Evolutionary conservation across 2,329 filamentous ascomycete genomes (phyloP).

Genomic region (Penicillium hordei): DNA sequence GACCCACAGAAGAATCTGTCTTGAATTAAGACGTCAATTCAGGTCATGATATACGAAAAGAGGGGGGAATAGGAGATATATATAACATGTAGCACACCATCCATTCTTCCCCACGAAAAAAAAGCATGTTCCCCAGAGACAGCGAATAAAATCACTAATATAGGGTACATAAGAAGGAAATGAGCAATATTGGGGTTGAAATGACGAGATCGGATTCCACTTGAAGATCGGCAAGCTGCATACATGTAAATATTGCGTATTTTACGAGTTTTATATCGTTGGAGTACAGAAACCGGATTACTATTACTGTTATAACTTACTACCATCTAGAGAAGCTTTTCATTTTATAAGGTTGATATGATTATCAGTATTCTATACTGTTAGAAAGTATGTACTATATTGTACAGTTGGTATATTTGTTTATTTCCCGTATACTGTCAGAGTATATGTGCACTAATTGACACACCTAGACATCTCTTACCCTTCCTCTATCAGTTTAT

Average conservation of each 20-base stretch:
- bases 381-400: background rate
- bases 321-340: background rate
- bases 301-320: background rate
- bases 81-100: background rate
- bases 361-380: background rate
- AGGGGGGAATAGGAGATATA: background rate
- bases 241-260: background rate
- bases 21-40: background rate
- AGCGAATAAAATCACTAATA: background rate
- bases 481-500: constrained; percentile 4
- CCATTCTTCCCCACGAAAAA: background rate
- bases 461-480: background rate
- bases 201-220: background rate
- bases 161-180: background rate
- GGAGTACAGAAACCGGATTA: background rate
- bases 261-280: background rate
- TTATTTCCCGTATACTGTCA: background rate
- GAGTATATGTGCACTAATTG: background rate
- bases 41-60: background rate
- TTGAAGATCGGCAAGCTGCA: background rate
- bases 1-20: background rate
- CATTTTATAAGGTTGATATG: background rate
- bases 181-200: constrained; percentile 5
- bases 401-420: background rate
- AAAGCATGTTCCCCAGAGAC: background rate